Conservation (phyloP, 768 basidiomycete genomes). For the Tulasnella sp. region DNA sequence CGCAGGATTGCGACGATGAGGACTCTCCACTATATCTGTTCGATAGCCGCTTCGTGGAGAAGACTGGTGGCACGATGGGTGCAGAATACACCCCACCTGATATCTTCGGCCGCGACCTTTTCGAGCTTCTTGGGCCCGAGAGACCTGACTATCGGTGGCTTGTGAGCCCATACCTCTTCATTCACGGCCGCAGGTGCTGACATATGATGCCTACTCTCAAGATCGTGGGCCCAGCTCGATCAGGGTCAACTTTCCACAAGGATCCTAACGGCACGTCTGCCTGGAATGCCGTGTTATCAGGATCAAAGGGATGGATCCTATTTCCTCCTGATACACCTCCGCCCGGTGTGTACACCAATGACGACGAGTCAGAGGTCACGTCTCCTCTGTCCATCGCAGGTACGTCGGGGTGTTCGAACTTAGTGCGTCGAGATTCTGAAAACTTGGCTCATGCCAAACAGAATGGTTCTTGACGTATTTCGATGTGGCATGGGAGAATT, state of each 20-base stretch:
- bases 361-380: constrained; percentile 21
- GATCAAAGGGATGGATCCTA: constrained; percentile 18
- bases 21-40: constrained; percentile 26
- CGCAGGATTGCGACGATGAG: constrained; percentile 19
- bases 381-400: constrained; percentile 18
- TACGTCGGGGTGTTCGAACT: not conserved
- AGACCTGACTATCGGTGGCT: constrained; percentile 26
- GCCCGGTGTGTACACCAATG: constrained; percentile 23
- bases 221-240: constrained; percentile 24
- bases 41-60: constrained; percentile 23
- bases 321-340: constrained; percentile 23
- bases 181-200: not conserved
- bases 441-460: not conserved
- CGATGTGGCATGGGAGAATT: constrained; percentile 16
- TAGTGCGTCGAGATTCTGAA: not conserved
- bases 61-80: constrained; percentile 14
- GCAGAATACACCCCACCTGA: constrained; percentile 20
- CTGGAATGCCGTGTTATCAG: constrained; percentile 12
- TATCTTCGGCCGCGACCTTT: constrained; percentile 23
- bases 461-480: constrained; percentile 25
- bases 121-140: constrained; percentile 20
- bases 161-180: constrained; percentile 7
- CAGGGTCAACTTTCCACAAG: constrained; percentile 25
- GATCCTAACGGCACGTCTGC: constrained; percentile 18
- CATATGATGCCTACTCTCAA: not conserved